These are phyloP conservation scores for Ampelomyces quisqualis DNA, from an alignment of 2,329 filamentous ascomycete genomes.

Conservation along the genomic window DNA sequence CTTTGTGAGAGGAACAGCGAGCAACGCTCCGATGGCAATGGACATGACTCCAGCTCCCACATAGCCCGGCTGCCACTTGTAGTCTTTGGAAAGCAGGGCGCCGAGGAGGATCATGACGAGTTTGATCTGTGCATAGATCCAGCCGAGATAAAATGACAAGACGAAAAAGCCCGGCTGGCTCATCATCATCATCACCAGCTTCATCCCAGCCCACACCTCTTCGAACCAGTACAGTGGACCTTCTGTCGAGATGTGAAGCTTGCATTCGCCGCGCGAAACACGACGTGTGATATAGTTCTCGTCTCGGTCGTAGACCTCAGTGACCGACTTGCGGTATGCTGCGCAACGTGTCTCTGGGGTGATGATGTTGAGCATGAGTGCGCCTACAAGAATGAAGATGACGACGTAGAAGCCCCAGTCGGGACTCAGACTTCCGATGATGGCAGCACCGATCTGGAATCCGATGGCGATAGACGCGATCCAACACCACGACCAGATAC, in stretches of 20 bases:
- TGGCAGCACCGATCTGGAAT: conserved; percentile 68
- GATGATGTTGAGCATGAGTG: conserved; percentile 68
- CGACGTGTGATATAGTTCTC: conserved; percentile 53
- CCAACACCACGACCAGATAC: conserved; percentile 67
- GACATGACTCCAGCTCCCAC: conserved; percentile 68
- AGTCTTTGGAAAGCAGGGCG: conserved; percentile 68
- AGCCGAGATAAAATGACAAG: conserved; percentile 70
- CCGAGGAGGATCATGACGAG: conserved; percentile 70
- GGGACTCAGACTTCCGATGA: conserved; percentile 65
- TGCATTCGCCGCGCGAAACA: conserved; percentile 71
- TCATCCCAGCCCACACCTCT: conserved; percentile 69
- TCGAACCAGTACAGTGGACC: conserved; percentile 77
- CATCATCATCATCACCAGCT: conserved; percentile 69
- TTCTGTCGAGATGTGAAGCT: conserved; percentile 70
- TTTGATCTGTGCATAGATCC: conserved; percentile 77
- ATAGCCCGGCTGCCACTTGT: conserved; percentile 62
- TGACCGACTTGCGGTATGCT: conserved; percentile 66
- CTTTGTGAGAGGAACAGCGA: conserved; percentile 73
- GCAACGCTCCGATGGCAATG: conserved; percentile 66
- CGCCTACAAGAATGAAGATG: conserved; percentile 64
- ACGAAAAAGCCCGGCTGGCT: conserved; percentile 72
- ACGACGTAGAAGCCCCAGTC: conserved; percentile 76
- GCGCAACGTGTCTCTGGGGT: conserved; percentile 71
- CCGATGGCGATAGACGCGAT: conserved; percentile 71
- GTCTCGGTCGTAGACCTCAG: conserved; percentile 55